These are phyloP conservation scores for Acanthamoeba triangularis DNA, from an alignment of 208 protist genomes.

Conservation along the genomic window DNA sequence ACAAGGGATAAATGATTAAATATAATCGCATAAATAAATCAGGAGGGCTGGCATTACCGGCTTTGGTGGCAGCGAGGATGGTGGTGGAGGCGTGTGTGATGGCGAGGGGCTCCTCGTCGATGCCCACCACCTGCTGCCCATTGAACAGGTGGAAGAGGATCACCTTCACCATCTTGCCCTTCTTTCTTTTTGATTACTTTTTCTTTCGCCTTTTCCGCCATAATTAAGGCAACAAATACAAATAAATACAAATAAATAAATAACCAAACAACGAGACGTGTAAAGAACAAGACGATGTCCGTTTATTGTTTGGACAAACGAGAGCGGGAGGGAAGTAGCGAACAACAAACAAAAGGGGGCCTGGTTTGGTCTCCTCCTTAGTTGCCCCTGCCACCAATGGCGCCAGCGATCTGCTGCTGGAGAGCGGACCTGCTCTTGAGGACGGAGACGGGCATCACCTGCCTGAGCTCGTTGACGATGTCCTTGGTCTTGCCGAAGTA, in stretches of 20 bases:
- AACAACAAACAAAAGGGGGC: neutral
- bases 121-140: slow-evolving; percentile 75
- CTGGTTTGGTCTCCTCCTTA: slow-evolving; percentile 13
- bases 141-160: slow-evolving; percentile 72
- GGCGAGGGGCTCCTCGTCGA: slow-evolving; percentile 61
- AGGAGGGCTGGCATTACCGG: neutral
- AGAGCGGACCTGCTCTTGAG: slow-evolving; percentile 68
- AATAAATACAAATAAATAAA: neutral
- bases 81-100: neutral
- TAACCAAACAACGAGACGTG: neutral
- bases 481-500: slow-evolving; percentile 94
- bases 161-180: slow-evolving; percentile 70
- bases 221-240: neutral
- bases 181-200: slow-evolving; percentile 3
- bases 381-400: slow-evolving; percentile 65
- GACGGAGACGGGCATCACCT: slow-evolving; percentile 44
- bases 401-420: slow-evolving; percentile 73
- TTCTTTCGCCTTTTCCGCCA: slow-evolving; percentile 3
- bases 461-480: slow-evolving; percentile 89
- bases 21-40: neutral
- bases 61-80: slow-evolving; percentile 64
- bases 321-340: neutral
- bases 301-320: neutral
- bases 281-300: neutral
- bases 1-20: neutral